Evolutionary conservation across 192 early-diverging fungal species (phyloP).

Genomic region (Coemansia interrupta): DNA sequence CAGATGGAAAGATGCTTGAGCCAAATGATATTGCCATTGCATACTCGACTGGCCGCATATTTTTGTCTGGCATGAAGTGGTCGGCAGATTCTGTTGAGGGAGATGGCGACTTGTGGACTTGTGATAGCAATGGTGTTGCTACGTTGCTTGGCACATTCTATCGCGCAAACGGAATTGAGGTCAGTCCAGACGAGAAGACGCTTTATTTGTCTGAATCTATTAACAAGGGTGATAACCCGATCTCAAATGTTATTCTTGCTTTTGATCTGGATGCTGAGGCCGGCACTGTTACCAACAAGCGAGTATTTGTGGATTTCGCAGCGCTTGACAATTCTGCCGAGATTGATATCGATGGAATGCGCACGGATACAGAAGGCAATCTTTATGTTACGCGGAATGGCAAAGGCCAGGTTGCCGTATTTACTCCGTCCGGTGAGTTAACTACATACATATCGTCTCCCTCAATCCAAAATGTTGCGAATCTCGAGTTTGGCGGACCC

Average conservation of each 20-base stretch:
- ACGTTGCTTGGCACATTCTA: constrained; percentile 30
- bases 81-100: constrained; percentile 31
- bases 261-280: constrained; percentile 45
- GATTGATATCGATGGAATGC: constrained; percentile 58
- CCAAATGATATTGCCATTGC: constrained; percentile 56
- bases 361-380: constrained; percentile 51
- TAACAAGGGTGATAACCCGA: constrained; percentile 32
- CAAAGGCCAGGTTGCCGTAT: constrained; percentile 48
- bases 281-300: constrained; percentile 32
- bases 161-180: constrained; percentile 61
- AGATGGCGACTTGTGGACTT: constrained; percentile 55
- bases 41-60: constrained; percentile 28
- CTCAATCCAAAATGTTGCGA: constrained; percentile 28
- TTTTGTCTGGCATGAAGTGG: constrained; percentile 50
- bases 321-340: constrained; percentile 39
- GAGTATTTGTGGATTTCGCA: constrained; percentile 51
- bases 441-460: constrained; percentile 23
- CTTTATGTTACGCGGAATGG: constrained; percentile 57
- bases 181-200: constrained; percentile 54
- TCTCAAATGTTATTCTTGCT: constrained; percentile 48
- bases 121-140: constrained; percentile 39
- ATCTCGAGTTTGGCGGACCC: constrained; percentile 54
- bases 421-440: constrained; percentile 44
- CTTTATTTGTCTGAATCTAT: constrained; percentile 57
- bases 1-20: constrained; percentile 38